Conservation (phyloP, 1,284 basidiomycete genomes). For the Bjerkandera adusta region DNA sequence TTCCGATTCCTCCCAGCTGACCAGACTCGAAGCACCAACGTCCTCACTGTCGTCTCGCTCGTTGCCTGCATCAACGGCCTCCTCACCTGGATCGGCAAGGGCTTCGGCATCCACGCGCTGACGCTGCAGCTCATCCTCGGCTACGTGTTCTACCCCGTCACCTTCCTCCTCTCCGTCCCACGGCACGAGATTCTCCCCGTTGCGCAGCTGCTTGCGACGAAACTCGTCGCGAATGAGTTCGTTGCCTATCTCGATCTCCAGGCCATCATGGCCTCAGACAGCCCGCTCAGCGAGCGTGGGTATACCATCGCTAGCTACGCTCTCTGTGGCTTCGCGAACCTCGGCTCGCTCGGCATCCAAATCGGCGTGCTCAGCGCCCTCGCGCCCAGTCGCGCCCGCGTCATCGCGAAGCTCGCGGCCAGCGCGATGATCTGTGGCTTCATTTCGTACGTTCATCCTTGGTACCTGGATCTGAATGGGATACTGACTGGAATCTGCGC, state of each 20-base stretch:
- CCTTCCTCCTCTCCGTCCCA: constrained; percentile 80
- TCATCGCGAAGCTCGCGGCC: constrained; percentile 69
- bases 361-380: constrained; percentile 86
- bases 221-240: constrained; percentile 88
- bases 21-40: constrained; percentile 54
- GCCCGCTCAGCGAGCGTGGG: constrained; percentile 67
- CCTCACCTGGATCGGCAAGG: constrained; percentile 86
- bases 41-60: constrained; percentile 78
- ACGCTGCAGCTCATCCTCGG: constrained; percentile 85
- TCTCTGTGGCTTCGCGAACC: constrained; percentile 89
- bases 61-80: constrained; percentile 83
- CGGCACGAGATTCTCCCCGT: constrained; percentile 70
- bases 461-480: not conserved
- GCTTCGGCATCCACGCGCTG: constrained; percentile 80
- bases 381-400: constrained; percentile 71
- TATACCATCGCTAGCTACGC: constrained; percentile 81
- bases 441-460: constrained; percentile 41
- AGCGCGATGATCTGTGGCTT: constrained; percentile 84
- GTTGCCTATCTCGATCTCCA: constrained; percentile 71
- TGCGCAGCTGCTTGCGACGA: constrained; percentile 81
- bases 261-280: constrained; percentile 43
- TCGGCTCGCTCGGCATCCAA: constrained; percentile 85
- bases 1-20: not conserved
- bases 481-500: not conserved
- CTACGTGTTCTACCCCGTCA: constrained; percentile 86